Conservation (phyloP, 2,329 filamentous ascomycete species). For the Karstenula rhodostoma region DNA sequence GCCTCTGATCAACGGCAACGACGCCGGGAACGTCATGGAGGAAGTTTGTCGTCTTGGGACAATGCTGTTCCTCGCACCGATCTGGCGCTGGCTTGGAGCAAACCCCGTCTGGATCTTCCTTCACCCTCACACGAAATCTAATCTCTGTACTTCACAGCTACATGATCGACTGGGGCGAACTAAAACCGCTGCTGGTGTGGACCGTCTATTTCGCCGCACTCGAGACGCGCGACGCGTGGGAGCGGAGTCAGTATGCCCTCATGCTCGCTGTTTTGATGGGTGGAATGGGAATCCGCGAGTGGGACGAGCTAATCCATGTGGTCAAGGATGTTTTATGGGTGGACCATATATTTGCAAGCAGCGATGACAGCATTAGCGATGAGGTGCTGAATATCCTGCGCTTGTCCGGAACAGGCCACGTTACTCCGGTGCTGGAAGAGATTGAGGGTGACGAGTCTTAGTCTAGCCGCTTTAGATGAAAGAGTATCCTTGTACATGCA, state of each 20-base stretch:
- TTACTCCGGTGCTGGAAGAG: conserved; percentile 13
- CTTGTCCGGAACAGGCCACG: conserved; percentile 10
- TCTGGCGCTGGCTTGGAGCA: conserved; percentile 37
- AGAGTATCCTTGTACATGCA: conserved; percentile 25
- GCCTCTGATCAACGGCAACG: conserved; percentile 26
- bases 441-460: conserved; percentile 18
- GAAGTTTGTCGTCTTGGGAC: conserved; percentile 42
- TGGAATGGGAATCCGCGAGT: conserved; percentile 29
- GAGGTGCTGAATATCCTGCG: conserved; percentile 36
- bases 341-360: conserved; percentile 34
- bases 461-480: conserved; percentile 22
- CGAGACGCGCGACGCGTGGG: conserved; percentile 32
- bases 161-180: conserved; percentile 37
- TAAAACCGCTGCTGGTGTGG: conserved; percentile 40
- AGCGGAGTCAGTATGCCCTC: conserved; percentile 37
- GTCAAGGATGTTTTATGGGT: conserved; percentile 43
- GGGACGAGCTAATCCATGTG: conserved; percentile 34
- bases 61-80: conserved; percentile 36
- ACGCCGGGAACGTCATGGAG: conserved; percentile 31
- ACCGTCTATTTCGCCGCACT: conserved; percentile 37
- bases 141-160: conserved; percentile 29
- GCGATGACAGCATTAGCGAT: conserved; percentile 33
- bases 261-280: conserved; percentile 38
- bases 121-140: conserved; percentile 31
- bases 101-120: conserved; percentile 36